A percentile compares a stretch with the other conserved stretches of the same genome.
phyloP scores from a whole-genome alignment of 129 eudicot species.

The Sambucus nigra region DNA sequence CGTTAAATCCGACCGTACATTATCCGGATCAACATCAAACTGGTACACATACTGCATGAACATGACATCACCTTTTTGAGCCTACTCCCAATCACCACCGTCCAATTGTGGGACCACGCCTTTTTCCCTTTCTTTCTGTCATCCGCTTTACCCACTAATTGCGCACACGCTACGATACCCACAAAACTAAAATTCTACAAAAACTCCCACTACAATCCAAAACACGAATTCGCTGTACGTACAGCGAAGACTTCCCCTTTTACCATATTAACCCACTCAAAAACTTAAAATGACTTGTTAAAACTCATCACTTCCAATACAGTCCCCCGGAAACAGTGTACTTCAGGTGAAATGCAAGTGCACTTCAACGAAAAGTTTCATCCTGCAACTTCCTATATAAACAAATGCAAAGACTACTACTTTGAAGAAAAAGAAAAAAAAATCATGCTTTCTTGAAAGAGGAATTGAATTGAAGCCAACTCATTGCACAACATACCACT shows the following conservation, averaged over 20 bases:
- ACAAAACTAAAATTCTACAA: conserved; percentile 1
- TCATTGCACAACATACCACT: not conserved
- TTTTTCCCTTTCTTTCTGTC: conserved; percentile 1
- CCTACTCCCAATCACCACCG: not conserved
- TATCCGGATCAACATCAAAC: conserved; percentile 1
- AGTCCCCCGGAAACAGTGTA: not conserved
- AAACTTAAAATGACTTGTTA: not conserved
- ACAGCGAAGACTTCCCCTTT: not conserved
- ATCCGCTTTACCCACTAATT: conserved; percentile 2
- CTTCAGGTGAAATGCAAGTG: not conserved
- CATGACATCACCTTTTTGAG: not conserved
- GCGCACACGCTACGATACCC: not conserved
- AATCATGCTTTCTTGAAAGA: not conserved
- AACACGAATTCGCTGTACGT: conserved; percentile 4
- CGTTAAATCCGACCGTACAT: conserved; percentile 3
- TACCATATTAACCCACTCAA: not conserved
- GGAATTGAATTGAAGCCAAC: not conserved
- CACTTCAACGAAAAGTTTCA: not conserved
- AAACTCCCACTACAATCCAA: conserved; percentile 6
- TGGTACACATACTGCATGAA: not conserved
- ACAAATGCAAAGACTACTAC: not conserved
- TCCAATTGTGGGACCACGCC: not conserved
- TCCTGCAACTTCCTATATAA: not conserved
- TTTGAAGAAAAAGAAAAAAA: not conserved
- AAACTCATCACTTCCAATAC: not conserved